Percentiles rank a stretch among this genome's conserved stretches.
Evolutionary conservation across 2,329 filamentous ascomycete genomes (phyloP).

Genomic region (Fusarium pseudocircinatum): DNA sequence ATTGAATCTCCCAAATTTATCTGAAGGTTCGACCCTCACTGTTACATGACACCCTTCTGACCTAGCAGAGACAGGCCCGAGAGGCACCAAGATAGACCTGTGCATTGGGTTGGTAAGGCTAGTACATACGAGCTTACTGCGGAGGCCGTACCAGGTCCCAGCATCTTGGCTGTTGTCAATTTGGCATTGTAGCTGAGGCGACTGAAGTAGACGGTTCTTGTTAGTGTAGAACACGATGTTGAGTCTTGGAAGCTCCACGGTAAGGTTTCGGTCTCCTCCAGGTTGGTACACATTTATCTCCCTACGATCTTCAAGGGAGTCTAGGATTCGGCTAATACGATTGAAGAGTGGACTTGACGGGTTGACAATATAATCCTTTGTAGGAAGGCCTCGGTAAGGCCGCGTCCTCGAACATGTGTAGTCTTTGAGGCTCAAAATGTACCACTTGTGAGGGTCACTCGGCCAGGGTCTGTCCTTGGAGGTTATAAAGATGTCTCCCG

Average conservation of each 20-base stretch:
- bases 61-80: conserved; percentile 48
- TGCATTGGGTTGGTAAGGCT: conserved; percentile 53
- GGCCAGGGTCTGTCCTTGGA: conserved; percentile 31
- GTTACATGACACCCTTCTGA: conserved; percentile 34
- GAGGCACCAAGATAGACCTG: conserved; percentile 63
- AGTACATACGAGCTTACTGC: conserved; percentile 67
- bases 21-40: conserved; percentile 45
- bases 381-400: not conserved
- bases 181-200: conserved; percentile 58
- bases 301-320: conserved; percentile 27
- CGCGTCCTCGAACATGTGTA: conserved; percentile 19
- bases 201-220: conserved; percentile 53
- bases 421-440: conserved; percentile 16
- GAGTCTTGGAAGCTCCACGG: conserved; percentile 61
- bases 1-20: conserved; percentile 58
- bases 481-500: conserved; percentile 35
- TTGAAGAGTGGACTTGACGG: conserved; percentile 37
- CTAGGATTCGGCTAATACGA: conserved; percentile 32
- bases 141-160: conserved; percentile 69
- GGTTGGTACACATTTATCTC: conserved; percentile 36
- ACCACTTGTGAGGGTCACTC: conserved; percentile 1
- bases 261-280: conserved; percentile 41
- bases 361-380: conserved; percentile 29
- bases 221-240: conserved; percentile 65
- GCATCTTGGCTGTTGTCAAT: conserved; percentile 67